A percentile compares a stretch with the other conserved stretches of the same genome.
Evolutionary conservation across 352 stramenopile species (phyloP).

Genomic region (Globisporangium yorkense): DNA sequence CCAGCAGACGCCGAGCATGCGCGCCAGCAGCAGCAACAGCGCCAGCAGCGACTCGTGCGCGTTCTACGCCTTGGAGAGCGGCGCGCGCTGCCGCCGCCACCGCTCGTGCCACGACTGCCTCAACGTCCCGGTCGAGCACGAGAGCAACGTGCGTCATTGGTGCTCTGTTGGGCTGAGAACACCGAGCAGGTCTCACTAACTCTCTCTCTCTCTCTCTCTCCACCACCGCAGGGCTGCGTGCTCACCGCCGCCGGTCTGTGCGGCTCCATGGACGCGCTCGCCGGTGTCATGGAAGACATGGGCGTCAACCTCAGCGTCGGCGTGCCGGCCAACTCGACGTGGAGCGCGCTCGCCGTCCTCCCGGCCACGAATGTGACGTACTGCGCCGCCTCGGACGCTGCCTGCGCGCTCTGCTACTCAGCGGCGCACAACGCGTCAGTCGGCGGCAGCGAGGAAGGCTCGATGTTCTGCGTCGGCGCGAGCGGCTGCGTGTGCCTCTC

Average conservation of each 20-base stretch:
- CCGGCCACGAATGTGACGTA: conserved; percentile 56
- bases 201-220: conserved; percentile 9
- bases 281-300: conserved; percentile 2
- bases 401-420: conserved; percentile 16
- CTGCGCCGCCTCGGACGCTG: conserved; percentile 29
- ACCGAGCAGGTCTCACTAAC: too few relatives aligned
- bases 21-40: not conserved
- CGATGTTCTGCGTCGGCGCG: conserved; percentile 23
- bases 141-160: not conserved
- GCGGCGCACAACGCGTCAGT: conserved; percentile 20
- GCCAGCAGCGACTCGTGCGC: not conserved
- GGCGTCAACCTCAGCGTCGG: not conserved
- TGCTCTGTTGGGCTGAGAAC: too few relatives aligned
- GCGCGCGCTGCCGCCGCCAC: not conserved
- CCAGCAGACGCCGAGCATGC: conserved; percentile 22
- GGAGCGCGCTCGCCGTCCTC: conserved; percentile 33
- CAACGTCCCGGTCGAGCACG: conserved; percentile 2
- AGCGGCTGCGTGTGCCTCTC: not conserved
- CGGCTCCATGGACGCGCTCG: conserved; percentile 18
- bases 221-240: conserved; percentile 11
- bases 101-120: conserved; percentile 14
- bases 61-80: not conserved
- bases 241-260: conserved; percentile 26
- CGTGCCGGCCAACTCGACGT: conserved; percentile 11
- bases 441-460: conserved; percentile 20